Percentiles rank a stretch among this genome's conserved stretches.
Conservation (phyloP, 257 asterid species). For the Nicotiana undulata region DNA sequence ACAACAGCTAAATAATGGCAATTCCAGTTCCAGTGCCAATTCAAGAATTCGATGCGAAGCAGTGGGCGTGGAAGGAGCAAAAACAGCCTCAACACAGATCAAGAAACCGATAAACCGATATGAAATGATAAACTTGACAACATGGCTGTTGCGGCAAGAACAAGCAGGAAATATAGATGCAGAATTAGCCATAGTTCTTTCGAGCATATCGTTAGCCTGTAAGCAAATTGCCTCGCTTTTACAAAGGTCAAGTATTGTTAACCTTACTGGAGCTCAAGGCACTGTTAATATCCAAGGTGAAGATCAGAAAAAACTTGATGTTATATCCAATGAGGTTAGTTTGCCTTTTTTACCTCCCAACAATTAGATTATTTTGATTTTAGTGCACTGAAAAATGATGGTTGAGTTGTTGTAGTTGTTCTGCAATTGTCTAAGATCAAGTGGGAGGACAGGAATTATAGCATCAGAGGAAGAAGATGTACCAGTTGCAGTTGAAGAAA, state of each 20-base stretch:
- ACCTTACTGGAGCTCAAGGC: constrained; percentile 80
- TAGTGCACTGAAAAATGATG: not conserved
- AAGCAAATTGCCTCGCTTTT: constrained; percentile 72
- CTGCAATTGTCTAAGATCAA: constrained; percentile 72
- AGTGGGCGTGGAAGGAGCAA: constrained; percentile 25
- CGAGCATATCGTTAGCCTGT: constrained; percentile 85
- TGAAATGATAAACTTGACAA: constrained; percentile 53
- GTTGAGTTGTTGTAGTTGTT: constrained; percentile 40
- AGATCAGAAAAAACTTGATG: constrained; percentile 89
- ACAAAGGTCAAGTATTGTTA: constrained; percentile 63
- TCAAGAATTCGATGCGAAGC: constrained; percentile 36
- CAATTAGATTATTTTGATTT: not conserved
- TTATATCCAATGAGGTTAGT: constrained; percentile 64
- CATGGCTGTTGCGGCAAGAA: constrained; percentile 72
- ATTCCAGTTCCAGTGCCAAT: constrained; percentile 5
- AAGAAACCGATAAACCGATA: constrained; percentile 35
- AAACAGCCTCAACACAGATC: constrained; percentile 13
- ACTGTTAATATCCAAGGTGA: constrained; percentile 75
- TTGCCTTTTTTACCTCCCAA: not conserved
- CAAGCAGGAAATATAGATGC: constrained; percentile 60
- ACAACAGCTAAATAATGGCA: not conserved
- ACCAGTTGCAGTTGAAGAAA: constrained; percentile 89
- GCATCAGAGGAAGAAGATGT: constrained; percentile 90
- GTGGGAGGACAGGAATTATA: constrained; percentile 74
- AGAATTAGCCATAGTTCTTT: constrained; percentile 64